Evolutionary conservation across 495 filamentous ascomycete genomes (phyloP), one percentile per base, ranked within the genome.

Genomic region (Melanomma pulvis-pyrius): DNA sequence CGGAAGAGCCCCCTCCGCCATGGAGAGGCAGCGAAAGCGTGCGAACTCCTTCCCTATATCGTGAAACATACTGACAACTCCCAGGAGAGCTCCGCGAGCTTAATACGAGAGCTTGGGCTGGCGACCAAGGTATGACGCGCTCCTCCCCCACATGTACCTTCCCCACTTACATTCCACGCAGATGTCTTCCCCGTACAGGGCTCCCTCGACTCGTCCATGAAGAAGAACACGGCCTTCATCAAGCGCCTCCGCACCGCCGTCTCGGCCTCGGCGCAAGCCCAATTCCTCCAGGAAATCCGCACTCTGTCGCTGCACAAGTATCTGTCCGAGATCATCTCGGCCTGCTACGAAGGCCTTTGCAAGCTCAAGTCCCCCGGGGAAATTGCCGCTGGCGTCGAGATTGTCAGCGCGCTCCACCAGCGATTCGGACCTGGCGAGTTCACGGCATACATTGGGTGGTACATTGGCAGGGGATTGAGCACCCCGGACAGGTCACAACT

Each of bases 211-310:
- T 96, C 96, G 19, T 93, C 93, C 30, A 83, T 99, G 71, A 98
- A 97, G 82, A 99, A 98, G 79, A 99, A 99, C 73, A 99, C 94
- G 13, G 93, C 93, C 62, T 97, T 98, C 77, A 99, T 99, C 76
- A 97, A 97, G 77, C 90, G 96, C 57, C 82, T 98, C 34, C 91
- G 94, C 36, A 97, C 94, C 28, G 90, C 92, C 44, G 88, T 98
- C 65, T 92, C 86, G 61, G 80, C 90, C 52, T 83, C 91, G 53
- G 88, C 89, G 48, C 83, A 91, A 44, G 81, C 84, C 57, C 92
- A 92, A 61, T 96, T 98, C 77, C 77, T 97, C 44, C 88, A 96
- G 74, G 94, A 99, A 72, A 91, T 96, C 69, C 89, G 90, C 63
- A 92, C 92, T 49, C 83, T 97, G 8, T 97, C 93, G 59, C 85